A percentile compares a stretch with the other conserved stretches of the same genome.
Evolutionary conservation across 176 grass and related monocot genomes (phyloP).

Genomic region (Leersia perrieri): DNA sequence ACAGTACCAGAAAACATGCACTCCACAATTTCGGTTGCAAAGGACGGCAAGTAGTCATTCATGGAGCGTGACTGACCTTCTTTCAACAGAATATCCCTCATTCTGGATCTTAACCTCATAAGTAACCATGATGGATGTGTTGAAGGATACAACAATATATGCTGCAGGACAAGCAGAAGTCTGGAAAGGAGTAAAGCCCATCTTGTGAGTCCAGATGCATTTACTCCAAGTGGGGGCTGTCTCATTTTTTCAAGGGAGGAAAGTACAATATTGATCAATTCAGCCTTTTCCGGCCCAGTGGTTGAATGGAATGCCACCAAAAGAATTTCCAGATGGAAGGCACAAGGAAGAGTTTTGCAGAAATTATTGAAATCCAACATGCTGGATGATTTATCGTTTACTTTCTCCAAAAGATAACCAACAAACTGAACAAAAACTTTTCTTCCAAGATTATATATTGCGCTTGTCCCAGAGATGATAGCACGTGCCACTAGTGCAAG

Average conservation of each 20-base stretch:
- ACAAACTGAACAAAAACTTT: slow-evolving; percentile 66
- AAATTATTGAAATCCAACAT: slow-evolving; percentile 51
- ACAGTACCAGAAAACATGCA: slow-evolving; percentile 52
- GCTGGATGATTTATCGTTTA: slow-evolving; percentile 47
- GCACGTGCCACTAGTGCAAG: slow-evolving; percentile 74
- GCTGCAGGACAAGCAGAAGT: slow-evolving; percentile 65
- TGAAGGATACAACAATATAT: slow-evolving; percentile 78
- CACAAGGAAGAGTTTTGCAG: slow-evolving; percentile 58
- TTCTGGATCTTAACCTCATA: slow-evolving; percentile 70
- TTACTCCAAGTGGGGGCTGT: slow-evolving; percentile 39
- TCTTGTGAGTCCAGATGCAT: slow-evolving; percentile 56
- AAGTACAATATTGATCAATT: slow-evolving; percentile 49
- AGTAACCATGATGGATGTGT: slow-evolving; percentile 82
- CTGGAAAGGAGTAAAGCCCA: slow-evolving; percentile 86
- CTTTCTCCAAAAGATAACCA: slow-evolving; percentile 61
- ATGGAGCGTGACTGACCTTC: slow-evolving; percentile 37
- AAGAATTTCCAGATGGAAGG: slow-evolving; percentile 91
- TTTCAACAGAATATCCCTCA: slow-evolving; percentile 64
- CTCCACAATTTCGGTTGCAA: slow-evolving; percentile 54
- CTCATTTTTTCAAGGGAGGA: slow-evolving; percentile 62
- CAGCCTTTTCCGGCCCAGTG: slow-evolving; percentile 55
- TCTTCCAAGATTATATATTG: slow-evolving; percentile 52
- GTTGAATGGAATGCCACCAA: slow-evolving; percentile 83
- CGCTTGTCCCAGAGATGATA: slow-evolving; percentile 54
- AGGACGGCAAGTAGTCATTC: slow-evolving; percentile 65